These are phyloP conservation scores for Eimeria praecox DNA, from an alignment of 169 alveolate genomes.

Conservation along the genomic window DNA sequence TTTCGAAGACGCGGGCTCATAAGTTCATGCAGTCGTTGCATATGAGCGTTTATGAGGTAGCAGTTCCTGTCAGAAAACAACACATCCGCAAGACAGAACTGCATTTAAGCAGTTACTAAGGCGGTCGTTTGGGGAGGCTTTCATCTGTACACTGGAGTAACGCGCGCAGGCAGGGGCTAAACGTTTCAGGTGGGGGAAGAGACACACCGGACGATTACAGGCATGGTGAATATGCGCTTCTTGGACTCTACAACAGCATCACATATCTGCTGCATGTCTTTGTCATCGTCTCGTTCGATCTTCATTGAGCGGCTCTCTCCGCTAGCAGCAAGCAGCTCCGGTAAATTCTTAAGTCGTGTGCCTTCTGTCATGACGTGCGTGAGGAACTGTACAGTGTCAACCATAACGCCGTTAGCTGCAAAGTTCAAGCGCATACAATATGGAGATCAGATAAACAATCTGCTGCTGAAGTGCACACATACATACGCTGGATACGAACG, in stretches of 20 bases:
- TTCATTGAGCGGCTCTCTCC: constrained; percentile 85
- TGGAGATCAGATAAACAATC: not conserved
- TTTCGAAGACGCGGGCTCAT: constrained; percentile 86
- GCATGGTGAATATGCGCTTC: constrained; percentile 74
- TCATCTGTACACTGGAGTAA: not conserved
- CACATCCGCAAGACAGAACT: not conserved
- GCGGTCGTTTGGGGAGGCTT: not conserved
- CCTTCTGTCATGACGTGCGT: constrained; percentile 84
- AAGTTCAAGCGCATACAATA: not conserved
- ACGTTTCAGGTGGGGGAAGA: not conserved
- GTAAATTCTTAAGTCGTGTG: constrained; percentile 85
- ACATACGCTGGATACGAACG: not conserved
- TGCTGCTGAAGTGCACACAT: not conserved
- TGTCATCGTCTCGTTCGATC: constrained; percentile 74
- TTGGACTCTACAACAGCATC: constrained; percentile 76
- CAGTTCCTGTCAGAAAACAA: constrained; percentile 83
- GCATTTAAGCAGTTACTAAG: not conserved
- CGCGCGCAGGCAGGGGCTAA: not conserved
- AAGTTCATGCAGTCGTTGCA: constrained; percentile 90
- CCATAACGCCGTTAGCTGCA: constrained; percentile 91
- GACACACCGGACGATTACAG: constrained; percentile 77
- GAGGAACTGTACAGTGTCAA: constrained; percentile 93
- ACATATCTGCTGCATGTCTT: constrained; percentile 71
- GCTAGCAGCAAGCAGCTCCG: constrained; percentile 86
- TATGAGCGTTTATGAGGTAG: constrained; percentile 90